Percentiles rank a stretch among this genome's conserved stretches.
Evolutionary conservation across 2,329 filamentous ascomycete genomes (phyloP).

Genomic region (Fusarium musae): DNA sequence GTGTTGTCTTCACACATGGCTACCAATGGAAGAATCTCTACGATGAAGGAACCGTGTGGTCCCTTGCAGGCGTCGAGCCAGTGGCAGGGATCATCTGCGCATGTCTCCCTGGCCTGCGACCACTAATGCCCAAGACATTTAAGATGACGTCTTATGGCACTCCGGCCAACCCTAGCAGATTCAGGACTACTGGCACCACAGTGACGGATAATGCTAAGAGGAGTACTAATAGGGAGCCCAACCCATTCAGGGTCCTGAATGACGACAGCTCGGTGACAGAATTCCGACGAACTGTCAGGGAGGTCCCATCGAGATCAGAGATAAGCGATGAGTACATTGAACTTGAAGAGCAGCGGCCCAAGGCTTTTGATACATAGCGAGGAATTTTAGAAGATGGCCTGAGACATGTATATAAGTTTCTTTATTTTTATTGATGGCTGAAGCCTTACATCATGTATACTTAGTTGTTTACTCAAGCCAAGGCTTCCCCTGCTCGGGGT

Average conservation of each 20-base stretch:
- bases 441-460: rapidly evolving
- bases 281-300: conserved; percentile 3
- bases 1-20: background rate
- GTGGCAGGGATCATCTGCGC: conserved; percentile 2
- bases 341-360: background rate
- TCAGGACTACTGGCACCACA: background rate
- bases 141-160: conserved; percentile 10
- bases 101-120: conserved; percentile 5
- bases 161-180: conserved; percentile 5
- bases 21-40: conserved; percentile 17
- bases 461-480: rapidly evolving
- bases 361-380: background rate
- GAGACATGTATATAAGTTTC: background rate
- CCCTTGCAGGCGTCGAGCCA: conserved; percentile 6
- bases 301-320: background rate
- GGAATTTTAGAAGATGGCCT: rapidly evolving
- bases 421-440: rapidly evolving
- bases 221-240: background rate
- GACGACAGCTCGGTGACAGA: conserved; percentile 14
- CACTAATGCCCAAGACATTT: conserved; percentile 14
- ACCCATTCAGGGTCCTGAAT: conserved; percentile 2
- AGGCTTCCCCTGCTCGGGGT: too few relatives aligned
- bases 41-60: conserved; percentile 7
- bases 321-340: conserved; percentile 17
- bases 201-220: background rate